phyloP scores from a whole-genome alignment of 257 asterid genomes.

The Nicotiana paniculata region DNA sequence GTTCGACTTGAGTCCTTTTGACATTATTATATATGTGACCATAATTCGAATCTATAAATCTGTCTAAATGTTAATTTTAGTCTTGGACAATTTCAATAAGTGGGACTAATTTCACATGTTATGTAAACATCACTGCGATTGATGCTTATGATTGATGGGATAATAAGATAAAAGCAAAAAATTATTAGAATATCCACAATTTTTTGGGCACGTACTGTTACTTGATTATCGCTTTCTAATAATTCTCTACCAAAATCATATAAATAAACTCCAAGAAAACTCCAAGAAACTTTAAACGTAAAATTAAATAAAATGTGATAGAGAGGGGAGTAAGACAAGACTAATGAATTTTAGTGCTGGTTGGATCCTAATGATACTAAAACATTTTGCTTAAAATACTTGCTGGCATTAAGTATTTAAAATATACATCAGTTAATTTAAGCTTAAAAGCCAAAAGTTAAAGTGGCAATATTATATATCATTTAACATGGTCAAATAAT shows the following conservation, averaged over 20 bases:
- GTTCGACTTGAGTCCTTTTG: too few relatives aligned
- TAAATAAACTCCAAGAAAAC: not conserved
- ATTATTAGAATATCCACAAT: not conserved
- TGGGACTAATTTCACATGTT: not conserved
- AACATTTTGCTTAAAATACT: too few relatives aligned
- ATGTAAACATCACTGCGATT: slow-evolving; percentile 17
- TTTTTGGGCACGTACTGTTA: not conserved
- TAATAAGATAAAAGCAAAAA: not conserved
- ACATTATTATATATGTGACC: too few relatives aligned
- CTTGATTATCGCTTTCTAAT: not conserved
- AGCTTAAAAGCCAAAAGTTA: too few relatives aligned
- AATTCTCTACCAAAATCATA: not conserved
- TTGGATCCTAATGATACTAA: too few relatives aligned
- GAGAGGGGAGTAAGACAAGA: not conserved
- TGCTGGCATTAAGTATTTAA: too few relatives aligned
- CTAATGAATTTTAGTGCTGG: not conserved
- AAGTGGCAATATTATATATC: too few relatives aligned
- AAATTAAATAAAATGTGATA: not conserved
- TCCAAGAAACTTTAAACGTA: too few relatives aligned
- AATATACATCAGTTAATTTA: too few relatives aligned
- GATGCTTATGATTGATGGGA: slow-evolving; percentile 20
- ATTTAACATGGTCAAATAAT: too few relatives aligned
- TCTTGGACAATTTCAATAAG: not conserved
- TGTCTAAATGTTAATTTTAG: too few relatives aligned
- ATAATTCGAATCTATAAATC: too few relatives aligned